phyloP scores from a whole-genome alignment of 805 yeast species.

The Schwanniomyces sp. region DNA sequence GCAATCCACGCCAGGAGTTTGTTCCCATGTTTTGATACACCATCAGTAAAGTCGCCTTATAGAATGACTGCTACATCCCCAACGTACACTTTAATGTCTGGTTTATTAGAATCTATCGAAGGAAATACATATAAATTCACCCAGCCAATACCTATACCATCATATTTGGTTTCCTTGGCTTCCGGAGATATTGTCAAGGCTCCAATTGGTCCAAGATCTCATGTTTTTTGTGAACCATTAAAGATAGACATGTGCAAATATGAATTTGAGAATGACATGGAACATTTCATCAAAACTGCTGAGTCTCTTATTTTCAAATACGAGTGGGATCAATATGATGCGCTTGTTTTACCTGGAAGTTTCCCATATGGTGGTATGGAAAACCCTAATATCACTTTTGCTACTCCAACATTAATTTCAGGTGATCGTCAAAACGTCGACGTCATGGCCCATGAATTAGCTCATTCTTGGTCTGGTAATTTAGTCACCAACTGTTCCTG shows the following conservation, averaged over 20 bases:
- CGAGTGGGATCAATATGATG: constrained; percentile 84
- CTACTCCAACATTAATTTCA: constrained; percentile 83
- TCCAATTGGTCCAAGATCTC: constrained; percentile 82
- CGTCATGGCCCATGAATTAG: constrained; percentile 90
- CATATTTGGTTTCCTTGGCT: constrained; percentile 81
- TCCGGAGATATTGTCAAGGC: constrained; percentile 73
- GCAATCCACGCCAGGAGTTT: constrained; percentile 87
- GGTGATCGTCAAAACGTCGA: constrained; percentile 85
- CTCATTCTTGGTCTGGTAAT: constrained; percentile 93
- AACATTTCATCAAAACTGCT: constrained; percentile 74
- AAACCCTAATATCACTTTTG: constrained; percentile 87
- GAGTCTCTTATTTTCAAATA: constrained; percentile 75
- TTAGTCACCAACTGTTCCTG: constrained; percentile 87
- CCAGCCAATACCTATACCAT: constrained; percentile 84
- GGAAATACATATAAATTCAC: constrained; percentile 35
- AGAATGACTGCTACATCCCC: constrained; percentile 59
- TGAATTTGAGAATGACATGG: constrained; percentile 82
- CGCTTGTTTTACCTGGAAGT: constrained; percentile 72
- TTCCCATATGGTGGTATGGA: constrained; percentile 96
- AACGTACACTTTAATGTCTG: constrained; percentile 73
- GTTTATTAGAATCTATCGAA: constrained; percentile 36
- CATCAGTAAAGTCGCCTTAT: constrained; percentile 72
- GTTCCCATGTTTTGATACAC: constrained; percentile 91
- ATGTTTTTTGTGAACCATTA: constrained; percentile 76
- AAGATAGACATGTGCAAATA: constrained; percentile 65